Evolutionary conservation across 192 early-diverging fungal genomes (phyloP).

Genomic region (Gryganskiella cystojenkinii): DNA sequence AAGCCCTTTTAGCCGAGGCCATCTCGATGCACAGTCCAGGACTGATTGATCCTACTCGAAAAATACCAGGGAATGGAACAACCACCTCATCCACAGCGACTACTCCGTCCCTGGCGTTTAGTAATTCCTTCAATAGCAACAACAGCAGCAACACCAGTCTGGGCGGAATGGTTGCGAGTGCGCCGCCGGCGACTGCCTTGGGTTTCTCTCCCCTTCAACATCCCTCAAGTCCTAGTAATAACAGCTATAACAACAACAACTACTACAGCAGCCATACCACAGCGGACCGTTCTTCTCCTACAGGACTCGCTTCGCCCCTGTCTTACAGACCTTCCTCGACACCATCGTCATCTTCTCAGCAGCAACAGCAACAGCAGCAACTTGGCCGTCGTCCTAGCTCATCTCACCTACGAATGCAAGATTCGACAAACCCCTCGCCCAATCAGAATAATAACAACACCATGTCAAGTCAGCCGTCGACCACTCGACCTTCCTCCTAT

Average conservation of each 20-base stretch:
- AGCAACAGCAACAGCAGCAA: too few species aligned
- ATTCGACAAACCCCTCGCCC: neutral
- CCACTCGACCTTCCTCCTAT: constrained; percentile 26
- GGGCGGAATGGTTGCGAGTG: neutral
- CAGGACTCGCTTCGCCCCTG: constrained; percentile 16
- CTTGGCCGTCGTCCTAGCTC: constrained; percentile 31
- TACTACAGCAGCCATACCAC: too few species aligned
- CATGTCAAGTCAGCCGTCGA: neutral
- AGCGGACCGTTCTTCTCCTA: constrained; percentile 29
- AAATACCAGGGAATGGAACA: neutral
- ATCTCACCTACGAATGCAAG: constrained; percentile 15
- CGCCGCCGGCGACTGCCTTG: constrained; percentile 7
- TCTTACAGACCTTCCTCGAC: constrained; percentile 8
- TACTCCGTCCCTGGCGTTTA: neutral
- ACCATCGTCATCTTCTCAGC: constrained; percentile 13
- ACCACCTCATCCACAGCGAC: neutral
- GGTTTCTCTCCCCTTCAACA: constrained; percentile 7
- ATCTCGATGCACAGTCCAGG: constrained; percentile 54
- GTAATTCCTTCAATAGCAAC: constrained; percentile 7
- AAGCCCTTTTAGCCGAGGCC: constrained; percentile 51
- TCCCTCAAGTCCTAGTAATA: neutral
- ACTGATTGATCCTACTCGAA: constrained; percentile 28
- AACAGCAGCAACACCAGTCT: neutral
- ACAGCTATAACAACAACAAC: too few species aligned
- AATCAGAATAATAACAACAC: constrained; percentile 2